These are phyloP conservation scores for Ophiostoma montium DNA, from an alignment of 2,329 filamentous ascomycete genomes.

Conservation along the genomic window DNA sequence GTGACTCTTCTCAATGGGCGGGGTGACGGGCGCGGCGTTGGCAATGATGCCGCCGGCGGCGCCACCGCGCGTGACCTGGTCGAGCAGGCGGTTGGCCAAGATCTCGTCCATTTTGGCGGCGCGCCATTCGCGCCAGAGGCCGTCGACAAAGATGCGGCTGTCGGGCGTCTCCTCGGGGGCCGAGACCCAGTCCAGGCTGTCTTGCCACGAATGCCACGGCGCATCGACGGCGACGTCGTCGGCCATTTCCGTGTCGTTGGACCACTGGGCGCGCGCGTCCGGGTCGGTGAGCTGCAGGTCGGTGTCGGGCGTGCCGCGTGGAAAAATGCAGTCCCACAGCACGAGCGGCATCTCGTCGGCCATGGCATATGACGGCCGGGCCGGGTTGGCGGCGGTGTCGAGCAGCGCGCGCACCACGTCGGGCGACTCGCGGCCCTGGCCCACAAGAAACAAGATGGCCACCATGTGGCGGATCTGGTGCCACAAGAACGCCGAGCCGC, in stretches of 20 bases:
- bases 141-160: slow-evolving; percentile 50
- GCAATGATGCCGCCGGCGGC: slow-evolving; percentile 15
- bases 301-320: slow-evolving; percentile 20
- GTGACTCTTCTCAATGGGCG: slow-evolving; percentile 17
- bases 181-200: slow-evolving; percentile 66
- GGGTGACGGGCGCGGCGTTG: slow-evolving; percentile 30
- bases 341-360: slow-evolving; percentile 82
- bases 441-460: slow-evolving; percentile 81
- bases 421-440: slow-evolving; percentile 71
- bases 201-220: slow-evolving; percentile 23
- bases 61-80: slow-evolving; percentile 31
- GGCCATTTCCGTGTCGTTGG: background rate
- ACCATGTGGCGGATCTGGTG: slow-evolving; percentile 95
- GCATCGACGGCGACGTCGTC: background rate
- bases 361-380: slow-evolving; percentile 80
- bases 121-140: slow-evolving; percentile 73
- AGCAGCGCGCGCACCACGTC: slow-evolving; percentile 60
- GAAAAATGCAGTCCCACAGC: slow-evolving; percentile 92
- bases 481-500: slow-evolving; percentile 91
- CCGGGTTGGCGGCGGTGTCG: slow-evolving; percentile 54
- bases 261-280: slow-evolving; percentile 13
- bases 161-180: slow-evolving; percentile 49
- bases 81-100: slow-evolving; percentile 59
- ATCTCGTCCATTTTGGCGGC: slow-evolving; percentile 82
- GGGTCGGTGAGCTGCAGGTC: background rate